Conservation (phyloP, 1,284 basidiomycete species). For the Heterobasidion irregulare region DNA sequence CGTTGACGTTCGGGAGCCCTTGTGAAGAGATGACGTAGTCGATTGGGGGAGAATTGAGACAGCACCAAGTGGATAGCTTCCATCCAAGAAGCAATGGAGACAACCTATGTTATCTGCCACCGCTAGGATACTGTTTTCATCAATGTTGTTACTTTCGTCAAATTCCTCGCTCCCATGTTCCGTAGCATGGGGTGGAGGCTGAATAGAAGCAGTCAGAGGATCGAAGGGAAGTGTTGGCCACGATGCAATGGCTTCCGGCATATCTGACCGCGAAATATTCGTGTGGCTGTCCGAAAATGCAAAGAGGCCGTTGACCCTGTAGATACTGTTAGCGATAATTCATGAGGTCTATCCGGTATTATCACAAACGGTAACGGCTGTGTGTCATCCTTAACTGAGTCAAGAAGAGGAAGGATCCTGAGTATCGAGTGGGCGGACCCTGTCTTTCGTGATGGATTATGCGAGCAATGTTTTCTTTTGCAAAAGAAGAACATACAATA, state of each 20-base stretch:
- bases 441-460: conserved; percentile 36
- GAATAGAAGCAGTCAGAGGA: conserved; percentile 51
- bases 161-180: conserved; percentile 28
- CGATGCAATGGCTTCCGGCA: conserved; percentile 47
- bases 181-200: conserved; percentile 22
- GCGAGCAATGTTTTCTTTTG: conserved; percentile 2
- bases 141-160: conserved; percentile 45
- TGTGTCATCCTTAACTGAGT: conserved; percentile 54
- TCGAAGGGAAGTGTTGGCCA: conserved; percentile 63
- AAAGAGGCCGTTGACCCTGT: conserved; percentile 66
- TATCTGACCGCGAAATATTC: conserved; percentile 30
- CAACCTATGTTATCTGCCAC: conserved; percentile 48
- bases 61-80: conserved; percentile 70
- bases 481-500: conserved; percentile 37
- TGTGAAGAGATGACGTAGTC: conserved; percentile 38
- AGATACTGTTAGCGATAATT: background rate
- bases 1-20: conserved; percentile 33
- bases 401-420: conserved; percentile 59
- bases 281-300: conserved; percentile 65
- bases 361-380: conserved; percentile 47
- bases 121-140: conserved; percentile 53
- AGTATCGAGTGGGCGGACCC: conserved; percentile 69
- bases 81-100: conserved; percentile 67
- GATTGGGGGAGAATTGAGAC: conserved; percentile 31
- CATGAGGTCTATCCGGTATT: background rate